phyloP scores from a whole-genome alignment of 73 alveolate genomes.

The Paramecium biaurelia region DNA sequence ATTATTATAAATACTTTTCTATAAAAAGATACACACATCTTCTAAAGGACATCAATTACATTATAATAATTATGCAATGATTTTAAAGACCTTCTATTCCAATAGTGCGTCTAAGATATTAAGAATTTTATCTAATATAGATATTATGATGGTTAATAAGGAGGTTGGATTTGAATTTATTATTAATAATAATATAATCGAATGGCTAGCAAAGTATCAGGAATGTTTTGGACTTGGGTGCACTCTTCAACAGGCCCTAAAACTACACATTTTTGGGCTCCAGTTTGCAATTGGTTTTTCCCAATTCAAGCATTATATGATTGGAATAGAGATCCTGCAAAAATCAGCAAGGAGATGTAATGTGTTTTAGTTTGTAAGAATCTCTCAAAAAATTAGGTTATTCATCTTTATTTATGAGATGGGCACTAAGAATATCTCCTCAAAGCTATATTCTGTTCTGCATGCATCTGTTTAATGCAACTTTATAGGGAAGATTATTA shows the following conservation, averaged over 20 bases:
- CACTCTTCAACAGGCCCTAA: conserved; percentile 65
- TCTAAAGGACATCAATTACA: not conserved
- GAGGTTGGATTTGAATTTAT: not conserved
- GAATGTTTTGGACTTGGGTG: conserved; percentile 25
- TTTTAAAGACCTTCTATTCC: not conserved
- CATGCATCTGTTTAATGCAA: conserved; percentile 51
- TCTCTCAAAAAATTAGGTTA: not conserved
- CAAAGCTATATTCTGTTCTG: conserved; percentile 49
- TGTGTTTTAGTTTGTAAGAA: conserved; percentile 38
- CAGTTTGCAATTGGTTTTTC: conserved; percentile 52
- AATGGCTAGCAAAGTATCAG: conserved; percentile 17
- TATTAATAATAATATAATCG: conserved; percentile 7
- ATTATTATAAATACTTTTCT: not conserved
- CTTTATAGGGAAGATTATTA: conserved; percentile 56
- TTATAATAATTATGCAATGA: not conserved
- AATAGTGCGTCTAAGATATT: not conserved
- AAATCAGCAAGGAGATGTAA: conserved; percentile 55
- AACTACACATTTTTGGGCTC: conserved; percentile 68
- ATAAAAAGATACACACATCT: not conserved
- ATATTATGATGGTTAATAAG: not conserved
- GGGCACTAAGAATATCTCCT: conserved; percentile 57
- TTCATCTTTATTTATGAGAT: conserved; percentile 59
- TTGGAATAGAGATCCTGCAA: conserved; percentile 66
- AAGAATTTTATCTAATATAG: not conserved
- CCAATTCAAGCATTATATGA: conserved; percentile 57